Conservation (phyloP, 805 yeast genomes). For the Saturnispora dispora region DNA sequence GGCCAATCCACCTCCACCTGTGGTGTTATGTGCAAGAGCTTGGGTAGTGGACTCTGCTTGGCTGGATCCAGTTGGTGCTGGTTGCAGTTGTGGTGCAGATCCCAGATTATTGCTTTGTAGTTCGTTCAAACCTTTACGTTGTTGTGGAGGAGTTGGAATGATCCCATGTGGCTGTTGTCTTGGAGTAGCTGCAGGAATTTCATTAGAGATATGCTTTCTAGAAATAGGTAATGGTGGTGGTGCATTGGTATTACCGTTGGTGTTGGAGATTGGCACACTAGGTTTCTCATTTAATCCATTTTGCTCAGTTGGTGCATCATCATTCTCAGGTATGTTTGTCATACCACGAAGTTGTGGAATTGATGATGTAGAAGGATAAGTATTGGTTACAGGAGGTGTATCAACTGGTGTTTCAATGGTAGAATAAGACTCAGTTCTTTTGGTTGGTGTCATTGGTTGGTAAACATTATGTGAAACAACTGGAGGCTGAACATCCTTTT, state of each 20-base stretch:
- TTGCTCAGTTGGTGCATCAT: neutral
- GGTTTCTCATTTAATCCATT: neutral
- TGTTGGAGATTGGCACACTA: no score
- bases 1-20: conserved; percentile 26
- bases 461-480: neutral
- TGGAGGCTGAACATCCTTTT: conserved; percentile 1
- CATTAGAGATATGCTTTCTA: conserved; percentile 22
- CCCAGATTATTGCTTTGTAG: neutral
- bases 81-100: conserved; percentile 9
- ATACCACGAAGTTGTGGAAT: conserved; percentile 4
- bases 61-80: conserved; percentile 15
- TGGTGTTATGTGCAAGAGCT: conserved; percentile 26
- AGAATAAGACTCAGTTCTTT: conserved; percentile 21
- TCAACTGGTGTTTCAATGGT: conserved; percentile 9
- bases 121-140: conserved; percentile 22
- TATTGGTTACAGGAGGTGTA: conserved; percentile 3
- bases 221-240: conserved; percentile 30
- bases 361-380: conserved; percentile 4
- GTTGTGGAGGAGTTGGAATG: conserved; percentile 27
- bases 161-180: conserved; percentile 22
- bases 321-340: conserved; percentile 4
- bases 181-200: conserved; percentile 2
- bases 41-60: conserved; percentile 39
- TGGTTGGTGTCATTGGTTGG: conserved; percentile 26
- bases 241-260: neutral